Percentiles rank a stretch among this genome's conserved stretches.
Evolutionary conservation across 2,329 filamentous ascomycete genomes (phyloP).

Genomic region (Epicoccum sorghinum): DNA sequence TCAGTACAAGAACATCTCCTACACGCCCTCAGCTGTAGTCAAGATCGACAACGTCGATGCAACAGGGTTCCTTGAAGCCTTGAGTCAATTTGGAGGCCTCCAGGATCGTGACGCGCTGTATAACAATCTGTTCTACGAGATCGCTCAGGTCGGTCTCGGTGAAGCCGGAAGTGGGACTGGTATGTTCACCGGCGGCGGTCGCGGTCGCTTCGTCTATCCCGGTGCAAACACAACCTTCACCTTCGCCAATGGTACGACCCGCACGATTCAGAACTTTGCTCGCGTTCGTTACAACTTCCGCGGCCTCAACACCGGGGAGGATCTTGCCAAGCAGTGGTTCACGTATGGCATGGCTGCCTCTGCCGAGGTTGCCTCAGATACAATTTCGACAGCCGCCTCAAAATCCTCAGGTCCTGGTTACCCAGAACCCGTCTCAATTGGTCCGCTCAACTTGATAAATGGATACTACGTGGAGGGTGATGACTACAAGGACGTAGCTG

Average conservation of each 20-base stretch:
- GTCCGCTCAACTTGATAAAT: constrained; percentile 50
- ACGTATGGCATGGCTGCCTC: constrained; percentile 27
- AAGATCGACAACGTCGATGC: constrained; percentile 63
- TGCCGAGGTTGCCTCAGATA: constrained; percentile 2
- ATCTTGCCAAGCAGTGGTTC: constrained; percentile 49
- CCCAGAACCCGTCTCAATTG: constrained; percentile 49
- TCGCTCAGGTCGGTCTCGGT: constrained; percentile 52
- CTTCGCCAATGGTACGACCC: constrained; percentile 53
- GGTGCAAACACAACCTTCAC: constrained; percentile 51
- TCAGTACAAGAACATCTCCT: constrained; percentile 52
- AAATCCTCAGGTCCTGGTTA: constrained; percentile 48
- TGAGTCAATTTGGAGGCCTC: constrained; percentile 54
- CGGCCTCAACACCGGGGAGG: constrained; percentile 48
- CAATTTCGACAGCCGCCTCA: constrained; percentile 16
- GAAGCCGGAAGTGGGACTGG: constrained; percentile 50
- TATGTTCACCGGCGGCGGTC: constrained; percentile 53
- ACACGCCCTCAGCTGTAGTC: constrained; percentile 58
- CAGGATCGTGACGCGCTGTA: constrained; percentile 66
- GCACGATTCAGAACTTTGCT: constrained; percentile 53
- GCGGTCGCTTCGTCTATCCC: constrained; percentile 52
- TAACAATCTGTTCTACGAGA: constrained; percentile 57
- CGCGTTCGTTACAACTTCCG: constrained; percentile 48
- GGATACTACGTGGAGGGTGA: constrained; percentile 53
- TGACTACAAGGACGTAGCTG: constrained; percentile 54
- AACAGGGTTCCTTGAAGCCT: constrained; percentile 55